Percentiles rank a stretch among this genome's conserved stretches.
phyloP scores from a whole-genome alignment of 352 stramenopile genomes.

The Globisporangium irregulare region DNA sequence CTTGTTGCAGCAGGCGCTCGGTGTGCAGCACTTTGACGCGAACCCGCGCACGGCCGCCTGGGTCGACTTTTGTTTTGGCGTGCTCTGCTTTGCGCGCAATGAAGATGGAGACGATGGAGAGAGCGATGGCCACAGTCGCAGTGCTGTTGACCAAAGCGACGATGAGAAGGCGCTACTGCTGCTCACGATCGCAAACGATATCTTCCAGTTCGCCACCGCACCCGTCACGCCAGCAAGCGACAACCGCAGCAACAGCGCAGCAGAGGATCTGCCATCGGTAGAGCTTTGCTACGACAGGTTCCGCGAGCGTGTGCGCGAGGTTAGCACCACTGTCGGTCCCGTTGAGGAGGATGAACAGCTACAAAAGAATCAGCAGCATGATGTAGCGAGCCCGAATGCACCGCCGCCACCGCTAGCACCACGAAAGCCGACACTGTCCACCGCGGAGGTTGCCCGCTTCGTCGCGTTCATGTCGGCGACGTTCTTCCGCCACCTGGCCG shows the following conservation, averaged over 20 bases:
- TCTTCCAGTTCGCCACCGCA: conserved; percentile 53
- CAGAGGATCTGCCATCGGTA: conserved; percentile 22
- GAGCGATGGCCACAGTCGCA: not conserved
- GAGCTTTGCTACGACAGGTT: conserved; percentile 43
- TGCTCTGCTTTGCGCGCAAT: conserved; percentile 59
- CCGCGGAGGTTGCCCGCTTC: conserved; percentile 45
- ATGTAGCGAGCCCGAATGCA: conserved; percentile 5
- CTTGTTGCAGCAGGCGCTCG: conserved; percentile 36
- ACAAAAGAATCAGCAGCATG: not conserved
- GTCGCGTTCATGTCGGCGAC: conserved; percentile 69
- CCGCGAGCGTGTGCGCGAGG: conserved; percentile 25
- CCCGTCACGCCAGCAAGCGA: conserved; percentile 1
- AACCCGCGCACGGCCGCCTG: conserved; percentile 52
- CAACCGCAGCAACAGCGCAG: conserved; percentile 7
- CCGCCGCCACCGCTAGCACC: not conserved
- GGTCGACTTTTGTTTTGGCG: conserved; percentile 65
- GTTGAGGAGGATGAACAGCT: not conserved
- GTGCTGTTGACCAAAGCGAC: not conserved
- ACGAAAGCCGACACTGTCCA: conserved; percentile 21
- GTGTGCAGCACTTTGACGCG: conserved; percentile 41
- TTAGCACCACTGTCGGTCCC: not conserved
- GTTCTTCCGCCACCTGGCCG: conserved; percentile 62
- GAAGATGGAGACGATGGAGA: conserved; percentile 20
- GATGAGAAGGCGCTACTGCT: conserved; percentile 40
- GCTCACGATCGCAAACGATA: conserved; percentile 45